Base-by-base conservation (phyloP, 2,329 filamentous ascomycete species). In the Aspergillus fijiensis region DNA sequence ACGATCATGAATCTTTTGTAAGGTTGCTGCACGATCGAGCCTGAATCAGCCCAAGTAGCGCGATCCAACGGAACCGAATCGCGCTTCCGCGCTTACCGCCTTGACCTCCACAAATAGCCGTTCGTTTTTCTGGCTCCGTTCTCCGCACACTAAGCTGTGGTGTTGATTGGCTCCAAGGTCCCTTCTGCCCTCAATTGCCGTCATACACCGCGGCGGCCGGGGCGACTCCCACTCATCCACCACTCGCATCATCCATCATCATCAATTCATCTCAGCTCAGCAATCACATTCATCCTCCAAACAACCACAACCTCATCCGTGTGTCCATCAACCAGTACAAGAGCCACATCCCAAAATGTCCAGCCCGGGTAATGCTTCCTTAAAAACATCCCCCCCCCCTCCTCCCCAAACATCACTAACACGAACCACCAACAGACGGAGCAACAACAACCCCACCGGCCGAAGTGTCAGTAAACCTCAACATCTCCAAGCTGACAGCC, bases 401-500 rank as follows among this genome's bases (percentile, higher is more conserved):
- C n/a, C n/a, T n/a, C 5, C 6, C 23, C 23, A 23, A 19, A 25
- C 35, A n/a, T 3, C 16, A 51, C 64, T 68, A 62, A 70, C 59
- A 39, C 7, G 3, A 49, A 52, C 23, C 33, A 42, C 31, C 49
- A 47, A 29, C 51, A 70, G 70, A 72, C 47, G 66, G 61, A 49
- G 62, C 70, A 42, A 63, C 67, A 54, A 66, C 69, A 7, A 10
- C 27, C 27, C 72, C 69, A 39, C 67, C 72, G 55, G 67, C 73
- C 25, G 73, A 77, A 69, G 75, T 74, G 75, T 77, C 59, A 66
- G 74, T 73, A 33, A 47, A 19, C 19, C 25, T 19, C 49, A 39
- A 14, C 33, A 25, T 11, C 49, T 23, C 27, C 12, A 35, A 11
- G 19, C 11, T 21, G 16, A 50, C 21, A 19, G 7, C 49, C 55